Conservation (phyloP, 2,329 filamentous ascomycete species). For the Fusarium cicatricum region DNA sequence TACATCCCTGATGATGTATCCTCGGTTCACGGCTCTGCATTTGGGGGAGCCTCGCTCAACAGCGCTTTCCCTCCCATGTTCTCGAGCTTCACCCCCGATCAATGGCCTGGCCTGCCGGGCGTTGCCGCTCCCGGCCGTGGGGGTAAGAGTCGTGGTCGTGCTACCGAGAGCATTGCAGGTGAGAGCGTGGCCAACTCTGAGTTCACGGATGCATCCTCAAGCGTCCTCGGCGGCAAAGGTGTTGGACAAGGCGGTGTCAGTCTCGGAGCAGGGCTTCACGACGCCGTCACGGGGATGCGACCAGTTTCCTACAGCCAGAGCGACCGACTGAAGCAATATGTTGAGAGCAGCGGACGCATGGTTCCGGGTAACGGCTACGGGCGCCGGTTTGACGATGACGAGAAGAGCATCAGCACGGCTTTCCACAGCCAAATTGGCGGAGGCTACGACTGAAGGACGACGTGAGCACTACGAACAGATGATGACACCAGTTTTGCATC, state of each 20-base stretch:
- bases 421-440: slow-evolving; percentile 93
- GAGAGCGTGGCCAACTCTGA: slow-evolving; percentile 94
- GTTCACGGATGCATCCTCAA: slow-evolving; percentile 82
- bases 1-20: slow-evolving; percentile 98
- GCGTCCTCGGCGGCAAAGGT: slow-evolving; percentile 77
- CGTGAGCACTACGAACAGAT: slow-evolving; percentile 40
- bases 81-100: slow-evolving; percentile 85
- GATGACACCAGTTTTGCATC: slow-evolving; percentile 43
- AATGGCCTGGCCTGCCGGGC: slow-evolving; percentile 85
- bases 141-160: slow-evolving; percentile 71
- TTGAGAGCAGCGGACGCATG: slow-evolving; percentile 81
- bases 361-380: slow-evolving; percentile 73
- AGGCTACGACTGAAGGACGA: slow-evolving; percentile 59
- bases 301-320: slow-evolving; percentile 65
- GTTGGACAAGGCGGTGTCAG: slow-evolving; percentile 88
- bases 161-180: slow-evolving; percentile 82
- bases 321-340: slow-evolving; percentile 92
- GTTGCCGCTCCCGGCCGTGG: slow-evolving; percentile 68
- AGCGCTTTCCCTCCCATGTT: slow-evolving; percentile 92
- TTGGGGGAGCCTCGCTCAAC: slow-evolving; percentile 81
- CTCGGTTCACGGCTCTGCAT: slow-evolving; percentile 89
- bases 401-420: slow-evolving; percentile 93
- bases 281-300: slow-evolving; percentile 71
- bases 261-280: slow-evolving; percentile 80
- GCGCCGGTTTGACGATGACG: slow-evolving; percentile 85